These are phyloP conservation scores for Fusarium humuli DNA, from an alignment of 2,329 filamentous ascomycete genomes.

Conservation along the genomic window DNA sequence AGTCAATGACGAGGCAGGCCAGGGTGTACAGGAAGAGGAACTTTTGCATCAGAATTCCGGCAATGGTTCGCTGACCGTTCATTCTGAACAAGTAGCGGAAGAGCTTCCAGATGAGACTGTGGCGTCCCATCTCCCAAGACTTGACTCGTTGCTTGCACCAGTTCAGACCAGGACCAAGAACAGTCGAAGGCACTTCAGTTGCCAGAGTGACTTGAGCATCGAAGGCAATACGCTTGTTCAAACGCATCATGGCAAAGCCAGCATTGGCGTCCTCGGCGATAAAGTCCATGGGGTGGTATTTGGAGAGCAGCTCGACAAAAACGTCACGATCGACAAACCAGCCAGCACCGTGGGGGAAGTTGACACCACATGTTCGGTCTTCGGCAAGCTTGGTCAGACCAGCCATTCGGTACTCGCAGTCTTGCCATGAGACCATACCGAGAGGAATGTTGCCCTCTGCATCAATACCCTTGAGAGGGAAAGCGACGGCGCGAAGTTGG, in stretches of 20 bases:
- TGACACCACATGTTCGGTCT: not conserved
- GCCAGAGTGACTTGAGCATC: constrained; percentile 7
- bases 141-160: constrained; percentile 38
- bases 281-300: constrained; percentile 11
- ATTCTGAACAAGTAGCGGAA: constrained; percentile 1
- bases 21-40: not conserved
- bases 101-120: constrained; percentile 24
- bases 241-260: constrained; percentile 7
- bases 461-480: not conserved
- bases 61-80: not conserved
- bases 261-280: constrained; percentile 4
- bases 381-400: constrained; percentile 8
- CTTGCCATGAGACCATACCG: constrained; percentile 10
- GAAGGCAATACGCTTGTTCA: not conserved
- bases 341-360: not conserved
- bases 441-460: not conserved
- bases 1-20: not conserved
- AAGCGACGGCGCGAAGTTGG: not conserved
- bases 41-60: constrained; percentile 4
- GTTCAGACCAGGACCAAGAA: constrained; percentile 28
- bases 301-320: constrained; percentile 1
- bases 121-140: constrained; percentile 36
- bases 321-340: constrained; percentile 13
- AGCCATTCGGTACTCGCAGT: constrained; percentile 6
- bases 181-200: not conserved